Evolutionary conservation across 257 asterid genomes (phyloP).

Genomic region (Nicotiana obtusifolia): DNA sequence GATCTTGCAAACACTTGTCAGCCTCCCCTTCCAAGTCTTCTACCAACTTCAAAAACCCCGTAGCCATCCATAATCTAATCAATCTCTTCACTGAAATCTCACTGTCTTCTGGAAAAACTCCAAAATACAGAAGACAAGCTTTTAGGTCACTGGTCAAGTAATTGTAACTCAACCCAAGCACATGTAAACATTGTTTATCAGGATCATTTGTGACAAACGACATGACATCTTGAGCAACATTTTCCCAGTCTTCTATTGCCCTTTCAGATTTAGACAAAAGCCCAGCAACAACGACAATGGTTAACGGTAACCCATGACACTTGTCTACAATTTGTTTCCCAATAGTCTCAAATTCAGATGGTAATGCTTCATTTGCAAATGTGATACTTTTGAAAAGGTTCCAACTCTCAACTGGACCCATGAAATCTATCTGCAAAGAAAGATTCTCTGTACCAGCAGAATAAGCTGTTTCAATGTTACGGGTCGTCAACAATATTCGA

Average conservation of each 20-base stretch:
- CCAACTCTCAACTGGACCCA: conserved; percentile 8
- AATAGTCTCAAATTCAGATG: background rate
- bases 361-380: background rate
- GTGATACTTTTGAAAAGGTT: background rate
- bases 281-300: background rate
- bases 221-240: background rate
- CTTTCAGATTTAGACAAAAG: background rate
- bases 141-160: conserved; percentile 11
- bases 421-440: background rate
- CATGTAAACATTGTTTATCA: background rate
- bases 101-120: background rate
- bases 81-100: too few relatives aligned
- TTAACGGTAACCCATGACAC: conserved; percentile 10
- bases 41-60: background rate
- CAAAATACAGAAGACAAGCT: conserved; percentile 4
- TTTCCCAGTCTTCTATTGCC: background rate
- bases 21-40: background rate
- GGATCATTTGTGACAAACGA: conserved; percentile 1
- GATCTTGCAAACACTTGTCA: conserved; percentile 1
- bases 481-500: conserved; percentile 12
- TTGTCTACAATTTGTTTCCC: conserved; percentile 11
- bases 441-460: background rate
- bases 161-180: conserved; percentile 6
- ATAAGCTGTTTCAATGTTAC: background rate
- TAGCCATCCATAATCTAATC: background rate